Evolutionary conservation across 2,329 filamentous ascomycete genomes (phyloP).

Genomic region (Westerdykella ornata): DNA sequence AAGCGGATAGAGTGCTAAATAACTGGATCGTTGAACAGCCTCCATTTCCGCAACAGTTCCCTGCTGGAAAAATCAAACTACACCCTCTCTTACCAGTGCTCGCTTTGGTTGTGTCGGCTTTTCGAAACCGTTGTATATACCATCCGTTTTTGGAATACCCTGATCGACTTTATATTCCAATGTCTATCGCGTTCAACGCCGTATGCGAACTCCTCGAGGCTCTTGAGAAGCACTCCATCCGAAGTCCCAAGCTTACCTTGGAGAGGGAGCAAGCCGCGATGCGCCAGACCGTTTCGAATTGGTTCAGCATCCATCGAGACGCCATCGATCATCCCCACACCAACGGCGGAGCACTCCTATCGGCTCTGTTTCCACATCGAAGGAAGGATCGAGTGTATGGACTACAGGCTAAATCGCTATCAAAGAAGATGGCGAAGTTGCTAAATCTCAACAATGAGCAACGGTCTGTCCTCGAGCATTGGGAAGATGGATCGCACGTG

Average conservation of each 20-base stretch:
- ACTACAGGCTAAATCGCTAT: constrained; percentile 56
- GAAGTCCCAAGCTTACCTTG: constrained; percentile 38
- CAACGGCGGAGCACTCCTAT: constrained; percentile 60
- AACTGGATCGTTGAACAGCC: too few species aligned
- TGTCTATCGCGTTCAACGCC: constrained; percentile 62
- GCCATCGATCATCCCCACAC: constrained; percentile 53
- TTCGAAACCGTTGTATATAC: too few species aligned
- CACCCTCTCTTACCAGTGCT: too few species aligned
- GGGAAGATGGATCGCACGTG: constrained; percentile 51
- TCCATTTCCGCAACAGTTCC: too few species aligned
- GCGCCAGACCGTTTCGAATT: constrained; percentile 48
- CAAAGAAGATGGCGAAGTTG: constrained; percentile 60
- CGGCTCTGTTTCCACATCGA: constrained; percentile 67
- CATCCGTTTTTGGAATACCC: too few species aligned
- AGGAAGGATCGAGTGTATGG: constrained; percentile 72
- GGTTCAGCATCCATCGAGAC: constrained; percentile 61
- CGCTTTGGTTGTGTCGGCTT: too few species aligned
- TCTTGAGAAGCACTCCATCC: constrained; percentile 49
- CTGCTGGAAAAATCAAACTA: too few species aligned
- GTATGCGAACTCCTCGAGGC: constrained; percentile 68
- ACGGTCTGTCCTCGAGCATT: constrained; percentile 55
- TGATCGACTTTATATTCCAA: constrained; percentile 25
- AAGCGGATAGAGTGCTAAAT: too few species aligned
- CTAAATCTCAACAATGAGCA: constrained; percentile 60
- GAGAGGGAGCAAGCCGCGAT: constrained; percentile 21